These are phyloP conservation scores for Diplodia seriata DNA, from an alignment of 2,329 filamentous ascomycete genomes.

Conservation along the genomic window DNA sequence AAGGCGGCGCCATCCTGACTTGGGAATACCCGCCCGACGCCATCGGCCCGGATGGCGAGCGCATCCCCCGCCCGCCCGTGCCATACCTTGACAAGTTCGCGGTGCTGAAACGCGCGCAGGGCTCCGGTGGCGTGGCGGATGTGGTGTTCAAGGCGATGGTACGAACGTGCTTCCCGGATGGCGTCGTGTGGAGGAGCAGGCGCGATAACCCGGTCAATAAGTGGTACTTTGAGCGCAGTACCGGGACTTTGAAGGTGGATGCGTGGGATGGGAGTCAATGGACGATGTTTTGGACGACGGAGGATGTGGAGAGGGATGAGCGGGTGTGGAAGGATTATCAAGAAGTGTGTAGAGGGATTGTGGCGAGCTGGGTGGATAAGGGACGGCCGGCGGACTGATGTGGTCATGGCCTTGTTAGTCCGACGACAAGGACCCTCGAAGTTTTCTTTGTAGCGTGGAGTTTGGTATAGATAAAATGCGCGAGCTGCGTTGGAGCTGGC, in stretches of 20 bases:
- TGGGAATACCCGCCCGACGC: conserved; percentile 76
- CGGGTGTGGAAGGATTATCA: conserved; percentile 58
- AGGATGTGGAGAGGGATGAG: conserved; percentile 52
- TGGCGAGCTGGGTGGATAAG: conserved; percentile 58
- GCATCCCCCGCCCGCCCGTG: conserved; percentile 67
- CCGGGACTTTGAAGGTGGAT: conserved; percentile 73
- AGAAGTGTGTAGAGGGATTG: conserved; percentile 55
- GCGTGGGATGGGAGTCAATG: conserved; percentile 77
- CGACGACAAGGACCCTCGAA: background rate
- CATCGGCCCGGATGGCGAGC: conserved; percentile 52
- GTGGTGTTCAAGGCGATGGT: conserved; percentile 98
- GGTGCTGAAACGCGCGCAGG: conserved; percentile 85
- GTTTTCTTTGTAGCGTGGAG: background rate
- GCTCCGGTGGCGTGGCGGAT: conserved; percentile 90
- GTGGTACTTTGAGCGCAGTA: conserved; percentile 95
- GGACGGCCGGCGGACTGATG: conserved; percentile 39
- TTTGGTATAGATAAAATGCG: conserved; percentile 2
- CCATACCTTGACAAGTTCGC: conserved; percentile 98
- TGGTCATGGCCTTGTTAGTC: no score
- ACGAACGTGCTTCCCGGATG: conserved; percentile 81
- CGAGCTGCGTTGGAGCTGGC: background rate
- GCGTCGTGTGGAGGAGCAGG: conserved; percentile 90
- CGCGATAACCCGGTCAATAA: conserved; percentile 96
- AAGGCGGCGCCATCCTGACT: conserved; percentile 91
- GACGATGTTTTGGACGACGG: conserved; percentile 99